These are phyloP conservation scores for Hypoxylon sp. DNA, from an alignment of 2,329 filamentous ascomycete species.

Conservation along the genomic window DNA sequence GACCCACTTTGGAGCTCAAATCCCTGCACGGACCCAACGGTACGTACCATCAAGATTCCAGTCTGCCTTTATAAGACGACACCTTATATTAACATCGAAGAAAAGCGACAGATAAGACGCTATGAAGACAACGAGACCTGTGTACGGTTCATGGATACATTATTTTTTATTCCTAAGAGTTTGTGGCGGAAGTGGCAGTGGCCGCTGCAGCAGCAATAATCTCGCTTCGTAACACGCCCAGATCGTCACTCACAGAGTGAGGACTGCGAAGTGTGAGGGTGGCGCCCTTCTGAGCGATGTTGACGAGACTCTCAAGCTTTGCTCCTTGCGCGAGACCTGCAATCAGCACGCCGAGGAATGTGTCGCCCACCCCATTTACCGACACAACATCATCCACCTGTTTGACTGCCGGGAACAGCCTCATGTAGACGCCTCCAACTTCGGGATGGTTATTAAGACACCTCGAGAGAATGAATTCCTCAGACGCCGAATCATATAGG, in stretches of 20 bases:
- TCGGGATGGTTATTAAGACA: constrained; percentile 59
- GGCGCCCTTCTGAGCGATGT: constrained; percentile 82
- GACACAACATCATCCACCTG: constrained; percentile 77
- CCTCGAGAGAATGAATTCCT: constrained; percentile 76
- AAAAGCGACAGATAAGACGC: too few relatives aligned
- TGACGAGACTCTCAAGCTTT: constrained; percentile 68
- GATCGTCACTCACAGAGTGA: constrained; percentile 72
- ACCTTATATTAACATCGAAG: too few relatives aligned
- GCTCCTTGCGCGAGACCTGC: constrained; percentile 73
- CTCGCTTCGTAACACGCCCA: constrained; percentile 57
- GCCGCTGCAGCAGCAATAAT: constrained; percentile 43
- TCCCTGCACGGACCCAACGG: not conserved
- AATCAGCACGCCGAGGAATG: constrained; percentile 85
- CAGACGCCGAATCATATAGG: constrained; percentile 67
- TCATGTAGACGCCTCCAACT: constrained; percentile 84
- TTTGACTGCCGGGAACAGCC: constrained; percentile 71
- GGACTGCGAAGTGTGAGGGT: constrained; percentile 77
- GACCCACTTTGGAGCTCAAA: constrained; percentile 18
- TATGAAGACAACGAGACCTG: not conserved
- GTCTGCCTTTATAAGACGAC: too few relatives aligned
- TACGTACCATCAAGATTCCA: not conserved
- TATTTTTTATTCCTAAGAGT: not conserved
- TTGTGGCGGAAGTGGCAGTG: too few relatives aligned
- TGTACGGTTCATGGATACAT: not conserved
- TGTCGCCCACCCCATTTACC: constrained; percentile 95